Percentiles rank a stretch among this genome's conserved stretches.
These are phyloP conservation scores for Mortierella sp. DNA, from an alignment of 371 early-diverging fungal genomes.

Conservation along the genomic window DNA sequence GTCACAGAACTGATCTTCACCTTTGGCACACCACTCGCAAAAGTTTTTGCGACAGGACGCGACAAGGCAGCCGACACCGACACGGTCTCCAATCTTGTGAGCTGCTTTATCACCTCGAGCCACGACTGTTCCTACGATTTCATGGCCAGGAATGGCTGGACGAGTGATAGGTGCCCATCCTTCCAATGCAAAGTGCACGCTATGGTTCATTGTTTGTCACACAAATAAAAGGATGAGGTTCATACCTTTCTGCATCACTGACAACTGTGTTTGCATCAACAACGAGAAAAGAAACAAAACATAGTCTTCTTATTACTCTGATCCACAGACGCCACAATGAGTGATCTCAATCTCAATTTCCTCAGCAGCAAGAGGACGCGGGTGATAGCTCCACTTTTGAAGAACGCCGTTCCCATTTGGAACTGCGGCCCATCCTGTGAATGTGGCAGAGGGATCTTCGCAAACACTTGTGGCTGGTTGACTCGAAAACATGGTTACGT, in stretches of 20 bases:
- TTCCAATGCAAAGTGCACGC: slow-evolving; percentile 68
- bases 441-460: slow-evolving; percentile 4
- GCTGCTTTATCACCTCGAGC: slow-evolving; percentile 66
- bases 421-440: slow-evolving; percentile 28
- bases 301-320: slow-evolving; percentile 56
- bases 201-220: no score
- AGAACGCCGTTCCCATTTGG: slow-evolving; percentile 22
- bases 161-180: slow-evolving; percentile 66
- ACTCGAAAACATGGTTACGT: slow-evolving; percentile 14
- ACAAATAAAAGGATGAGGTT: slow-evolving; percentile 39
- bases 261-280: neutral
- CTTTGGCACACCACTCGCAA: slow-evolving; percentile 61
- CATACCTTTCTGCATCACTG: slow-evolving; percentile 9
- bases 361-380: slow-evolving; percentile 47
- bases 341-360: slow-evolving; percentile 61
- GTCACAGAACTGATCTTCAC: slow-evolving; percentile 62
- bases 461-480: neutral
- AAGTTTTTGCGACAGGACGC: slow-evolving; percentile 52
- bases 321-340: slow-evolving; percentile 71
- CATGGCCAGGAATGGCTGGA: slow-evolving; percentile 83
- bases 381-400: slow-evolving; percentile 54
- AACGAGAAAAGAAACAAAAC: slow-evolving; percentile 5
- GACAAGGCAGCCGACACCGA: slow-evolving; percentile 77
- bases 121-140: slow-evolving; percentile 74
- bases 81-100: slow-evolving; percentile 74